Evolutionary conservation across 495 filamentous ascomycete genomes (phyloP).

Genomic region (Achaetomiella virescens): DNA sequence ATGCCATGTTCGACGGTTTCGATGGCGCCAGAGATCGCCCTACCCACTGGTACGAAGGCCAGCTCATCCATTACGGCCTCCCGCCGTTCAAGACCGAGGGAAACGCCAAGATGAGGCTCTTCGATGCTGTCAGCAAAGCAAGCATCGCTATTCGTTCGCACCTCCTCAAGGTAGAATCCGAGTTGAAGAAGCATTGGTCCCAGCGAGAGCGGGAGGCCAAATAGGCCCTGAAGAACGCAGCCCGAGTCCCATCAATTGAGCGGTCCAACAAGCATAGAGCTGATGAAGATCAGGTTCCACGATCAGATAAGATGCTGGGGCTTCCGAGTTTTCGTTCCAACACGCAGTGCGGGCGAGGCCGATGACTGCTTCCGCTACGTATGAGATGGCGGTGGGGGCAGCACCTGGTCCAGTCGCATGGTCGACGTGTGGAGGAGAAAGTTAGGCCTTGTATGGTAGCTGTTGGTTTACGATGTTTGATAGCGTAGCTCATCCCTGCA

Average conservation of each 20-base stretch:
- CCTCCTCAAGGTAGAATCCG: slow-evolving; percentile 41
- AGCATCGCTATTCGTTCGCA: slow-evolving; percentile 39
- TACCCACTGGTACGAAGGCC: slow-evolving; percentile 53
- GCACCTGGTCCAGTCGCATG: no score
- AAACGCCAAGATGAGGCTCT: slow-evolving; percentile 50
- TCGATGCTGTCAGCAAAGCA: slow-evolving; percentile 43
- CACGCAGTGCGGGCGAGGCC: no score
- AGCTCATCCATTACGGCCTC: slow-evolving; percentile 54
- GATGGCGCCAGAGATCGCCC: slow-evolving; percentile 39
- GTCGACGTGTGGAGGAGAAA: no score
- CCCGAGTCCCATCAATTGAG: slow-evolving; percentile 4
- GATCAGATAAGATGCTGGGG: no score
- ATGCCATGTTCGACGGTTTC: slow-evolving; percentile 34
- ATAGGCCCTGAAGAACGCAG: slow-evolving; percentile 24
- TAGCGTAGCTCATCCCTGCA: no score
- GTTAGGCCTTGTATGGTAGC: no score
- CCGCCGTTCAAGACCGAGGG: slow-evolving; percentile 48
- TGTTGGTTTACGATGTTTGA: no score
- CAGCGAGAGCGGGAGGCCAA: slow-evolving; percentile 43
- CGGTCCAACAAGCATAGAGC: slow-evolving; percentile 30
- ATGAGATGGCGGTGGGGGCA: no score
- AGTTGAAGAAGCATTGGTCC: slow-evolving; percentile 48
- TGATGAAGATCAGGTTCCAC: slow-evolving; percentile 10
- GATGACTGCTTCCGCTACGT: no score
- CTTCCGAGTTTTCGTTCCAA: no score